Percentiles rank a stretch among this genome's conserved stretches.
Evolutionary conservation across 768 basidiomycete species (phyloP).

Genomic region (Calocera viscosa): DNA sequence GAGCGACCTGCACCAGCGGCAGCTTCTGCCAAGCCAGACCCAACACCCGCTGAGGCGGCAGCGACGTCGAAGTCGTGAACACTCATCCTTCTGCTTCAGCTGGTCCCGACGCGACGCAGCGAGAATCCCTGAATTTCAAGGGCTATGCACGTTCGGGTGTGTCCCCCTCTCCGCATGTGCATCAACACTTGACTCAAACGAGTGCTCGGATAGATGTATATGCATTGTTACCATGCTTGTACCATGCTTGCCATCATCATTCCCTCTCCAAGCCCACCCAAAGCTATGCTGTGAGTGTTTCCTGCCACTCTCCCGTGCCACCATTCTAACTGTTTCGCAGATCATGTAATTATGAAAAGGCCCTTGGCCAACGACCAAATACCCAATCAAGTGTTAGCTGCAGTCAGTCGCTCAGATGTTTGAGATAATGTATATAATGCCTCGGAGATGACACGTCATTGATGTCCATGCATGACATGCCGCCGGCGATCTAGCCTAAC

Average conservation of each 20-base stretch:
- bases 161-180: neutral
- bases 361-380: neutral
- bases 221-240: constrained; percentile 4
- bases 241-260: constrained; percentile 2
- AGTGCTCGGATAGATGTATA: neutral
- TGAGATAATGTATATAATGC: neutral
- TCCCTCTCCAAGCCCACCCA: neutral
- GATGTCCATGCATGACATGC: neutral
- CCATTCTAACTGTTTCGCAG: neutral
- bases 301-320: neutral
- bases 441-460: neutral
- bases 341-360: constrained; percentile 3
- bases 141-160: neutral
- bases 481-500: neutral
- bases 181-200: neutral
- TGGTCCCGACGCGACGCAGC: no score
- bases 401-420: neutral
- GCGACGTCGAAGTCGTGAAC: neutral
- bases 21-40: neutral
- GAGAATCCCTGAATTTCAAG: neutral
- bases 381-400: neutral
- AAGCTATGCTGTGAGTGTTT: neutral
- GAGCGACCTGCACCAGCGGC: neutral
- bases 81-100: no score
- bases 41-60: neutral